Conservation (phyloP, 2,329 filamentous ascomycete species). For the Juglanconis oblonga region DNA sequence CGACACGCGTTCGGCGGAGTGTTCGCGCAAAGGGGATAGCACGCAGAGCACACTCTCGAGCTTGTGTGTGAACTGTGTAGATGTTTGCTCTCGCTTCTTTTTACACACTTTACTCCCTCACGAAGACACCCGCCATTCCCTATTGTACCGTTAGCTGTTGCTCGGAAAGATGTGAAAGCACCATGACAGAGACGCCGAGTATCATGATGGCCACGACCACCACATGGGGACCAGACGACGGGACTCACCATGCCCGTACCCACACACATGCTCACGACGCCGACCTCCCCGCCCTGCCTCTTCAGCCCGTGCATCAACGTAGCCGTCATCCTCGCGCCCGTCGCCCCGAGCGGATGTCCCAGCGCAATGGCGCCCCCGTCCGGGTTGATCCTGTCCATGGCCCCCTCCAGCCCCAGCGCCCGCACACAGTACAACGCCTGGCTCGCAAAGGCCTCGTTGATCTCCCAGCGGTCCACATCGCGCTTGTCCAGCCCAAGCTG, state of each 20-base stretch:
- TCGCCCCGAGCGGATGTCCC: slow-evolving; percentile 87
- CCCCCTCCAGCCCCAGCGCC: slow-evolving; percentile 63
- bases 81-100: not conserved
- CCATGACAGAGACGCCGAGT: not conserved
- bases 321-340: slow-evolving; percentile 75
- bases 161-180: slow-evolving; percentile 43
- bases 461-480: slow-evolving; percentile 85
- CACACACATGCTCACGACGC: slow-evolving; percentile 89
- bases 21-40: too few species aligned
- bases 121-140: slow-evolving; percentile 57
- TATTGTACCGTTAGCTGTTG: not conserved
- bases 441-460: slow-evolving; percentile 79
- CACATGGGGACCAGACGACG: too few species aligned
- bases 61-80: too few species aligned
- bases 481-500: slow-evolving; percentile 62
- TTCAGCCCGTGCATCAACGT: slow-evolving; percentile 66
- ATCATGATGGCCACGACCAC: too few species aligned
- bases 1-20: too few species aligned
- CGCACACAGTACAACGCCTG: slow-evolving; percentile 70
- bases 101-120: slow-evolving; percentile 51
- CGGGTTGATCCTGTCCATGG: slow-evolving; percentile 75
- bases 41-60: too few species aligned
- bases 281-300: slow-evolving; percentile 70
- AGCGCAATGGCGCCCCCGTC: slow-evolving; percentile 94
- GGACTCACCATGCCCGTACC: slow-evolving; percentile 65